Evolutionary conservation across 176 grass and related monocot genomes (phyloP).

Genomic region (Musa itinerans): DNA sequence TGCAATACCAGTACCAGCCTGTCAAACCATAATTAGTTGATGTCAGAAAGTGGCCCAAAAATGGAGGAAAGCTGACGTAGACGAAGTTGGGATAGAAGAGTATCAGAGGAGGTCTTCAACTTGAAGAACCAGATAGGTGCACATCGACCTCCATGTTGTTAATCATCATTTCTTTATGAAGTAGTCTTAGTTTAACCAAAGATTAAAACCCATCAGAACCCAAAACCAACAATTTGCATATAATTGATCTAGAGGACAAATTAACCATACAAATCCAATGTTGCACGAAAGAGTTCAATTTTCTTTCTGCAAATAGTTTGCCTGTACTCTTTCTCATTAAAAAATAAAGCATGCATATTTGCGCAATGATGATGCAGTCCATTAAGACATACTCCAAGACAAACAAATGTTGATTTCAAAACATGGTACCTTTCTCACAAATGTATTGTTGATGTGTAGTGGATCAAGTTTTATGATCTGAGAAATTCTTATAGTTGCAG

Average conservation of each 20-base stretch:
- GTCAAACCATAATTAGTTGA: constrained; percentile 17
- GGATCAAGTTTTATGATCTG: neutral
- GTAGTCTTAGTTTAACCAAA: neutral
- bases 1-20: constrained; percentile 99
- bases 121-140: neutral
- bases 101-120: neutral
- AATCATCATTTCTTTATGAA: too few species aligned
- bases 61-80: neutral
- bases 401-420: too few species aligned
- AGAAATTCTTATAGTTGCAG: neutral
- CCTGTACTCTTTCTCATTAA: neutral
- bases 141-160: neutral
- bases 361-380: too few species aligned
- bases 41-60: neutral
- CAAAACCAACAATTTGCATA: neutral
- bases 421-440: neutral
- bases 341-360: too few species aligned
- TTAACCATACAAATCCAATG: neutral
- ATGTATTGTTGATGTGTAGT: neutral
- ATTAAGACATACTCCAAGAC: too few species aligned
- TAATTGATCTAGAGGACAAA: neutral
- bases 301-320: neutral
- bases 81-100: neutral
- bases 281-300: too few species aligned
- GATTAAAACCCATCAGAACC: neutral